Base-by-base conservation (phyloP, 495 filamentous ascomycete species). In the Rhizodiscina lignyota region DNA sequence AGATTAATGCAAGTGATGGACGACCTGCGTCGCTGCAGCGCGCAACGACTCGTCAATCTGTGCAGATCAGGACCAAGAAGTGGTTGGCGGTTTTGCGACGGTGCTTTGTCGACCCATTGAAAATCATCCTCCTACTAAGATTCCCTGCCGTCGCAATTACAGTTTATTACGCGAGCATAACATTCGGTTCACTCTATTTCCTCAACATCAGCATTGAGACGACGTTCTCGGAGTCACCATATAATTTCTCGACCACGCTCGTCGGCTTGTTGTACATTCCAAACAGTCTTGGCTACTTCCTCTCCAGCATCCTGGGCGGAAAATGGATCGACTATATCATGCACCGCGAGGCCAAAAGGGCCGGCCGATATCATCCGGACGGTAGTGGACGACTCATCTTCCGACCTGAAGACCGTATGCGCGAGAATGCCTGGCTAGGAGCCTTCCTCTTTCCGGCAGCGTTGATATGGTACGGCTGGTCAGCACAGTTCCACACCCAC, bases 251-350 rank as follows among this genome's bases (percentile, higher is more conserved):
- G 2, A 72, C 72, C 5, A 63, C 83, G 44, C 73, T 87, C 22
- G 58, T 94, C 39, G 78, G 87, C 16, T 60, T 89, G 16, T 60
- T 85, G 4, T 96, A 94, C 51, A 73, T 94, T 20, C 80, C 86
- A 0, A 69, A 71, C 31, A 78, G 79, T 0, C 34, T 89, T 8
- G 87, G 87, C 10, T 94, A 92, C 53, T 50, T 91, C 18, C 46
- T 72, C 2, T 68, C 79, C 4, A 79, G 76, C 40, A 34, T 81
- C 4, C 55, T 83, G 18, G 87, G 87, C 26, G 87, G 87, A 1
- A 62, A 61, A 26, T 96, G 86, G 86, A 79, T 83, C 53, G 87
- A 96, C 55, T 54, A 51, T 21, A 91, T 96, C 54, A 96, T 96
- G 87, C 63, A 70, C 24, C 72, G 79, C 3, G 78, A 87, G 56